These are phyloP conservation scores for Byssothecium circinans DNA, from an alignment of 2,329 filamentous ascomycete genomes.

Conservation along the genomic window DNA sequence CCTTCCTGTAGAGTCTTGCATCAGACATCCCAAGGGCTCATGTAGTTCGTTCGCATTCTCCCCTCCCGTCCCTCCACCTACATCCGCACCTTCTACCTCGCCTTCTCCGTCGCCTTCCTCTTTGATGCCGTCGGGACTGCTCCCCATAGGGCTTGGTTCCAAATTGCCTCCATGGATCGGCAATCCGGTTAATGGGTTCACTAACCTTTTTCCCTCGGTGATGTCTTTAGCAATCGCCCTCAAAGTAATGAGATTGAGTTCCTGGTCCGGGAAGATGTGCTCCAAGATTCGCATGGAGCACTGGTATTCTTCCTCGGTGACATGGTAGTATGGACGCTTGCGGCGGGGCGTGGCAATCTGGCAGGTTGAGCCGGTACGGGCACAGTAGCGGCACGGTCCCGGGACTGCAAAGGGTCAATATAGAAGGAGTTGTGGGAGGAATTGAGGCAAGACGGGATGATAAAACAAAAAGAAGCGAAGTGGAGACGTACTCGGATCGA, in stretches of 20 bases:
- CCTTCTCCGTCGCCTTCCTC: too few species aligned
- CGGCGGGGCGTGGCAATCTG: conserved; percentile 40
- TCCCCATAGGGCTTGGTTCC: conserved; percentile 15
- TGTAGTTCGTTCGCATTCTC: conserved; percentile 35
- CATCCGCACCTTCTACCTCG: too few species aligned
- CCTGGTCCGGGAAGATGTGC: conserved; percentile 40
- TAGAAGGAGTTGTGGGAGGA: background rate
- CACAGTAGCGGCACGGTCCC: conserved; percentile 43
- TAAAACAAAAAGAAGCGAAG: conserved; percentile 4
- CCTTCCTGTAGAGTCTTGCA: conserved; percentile 40
- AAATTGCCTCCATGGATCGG: conserved; percentile 25
- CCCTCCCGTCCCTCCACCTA: conserved; percentile 12
- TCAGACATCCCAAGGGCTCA: conserved; percentile 41
- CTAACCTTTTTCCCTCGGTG: conserved; percentile 30
- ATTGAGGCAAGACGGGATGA: background rate
- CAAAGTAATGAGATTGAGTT: conserved; percentile 38
- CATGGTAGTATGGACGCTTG: conserved; percentile 44
- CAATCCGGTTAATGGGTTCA: conserved; percentile 24
- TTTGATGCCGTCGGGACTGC: too few species aligned
- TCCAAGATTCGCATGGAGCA: conserved; percentile 42
- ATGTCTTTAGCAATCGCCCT: conserved; percentile 38
- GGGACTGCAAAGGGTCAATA: conserved; percentile 34
- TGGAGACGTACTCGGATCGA: conserved; percentile 39
- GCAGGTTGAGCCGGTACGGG: conserved; percentile 39
- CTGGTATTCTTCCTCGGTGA: conserved; percentile 45